Percentiles rank a stretch among this genome's conserved stretches.
These are phyloP conservation scores for Clonostachys sp. DNA, from an alignment of 2,329 filamentous ascomycete species.

Conservation along the genomic window DNA sequence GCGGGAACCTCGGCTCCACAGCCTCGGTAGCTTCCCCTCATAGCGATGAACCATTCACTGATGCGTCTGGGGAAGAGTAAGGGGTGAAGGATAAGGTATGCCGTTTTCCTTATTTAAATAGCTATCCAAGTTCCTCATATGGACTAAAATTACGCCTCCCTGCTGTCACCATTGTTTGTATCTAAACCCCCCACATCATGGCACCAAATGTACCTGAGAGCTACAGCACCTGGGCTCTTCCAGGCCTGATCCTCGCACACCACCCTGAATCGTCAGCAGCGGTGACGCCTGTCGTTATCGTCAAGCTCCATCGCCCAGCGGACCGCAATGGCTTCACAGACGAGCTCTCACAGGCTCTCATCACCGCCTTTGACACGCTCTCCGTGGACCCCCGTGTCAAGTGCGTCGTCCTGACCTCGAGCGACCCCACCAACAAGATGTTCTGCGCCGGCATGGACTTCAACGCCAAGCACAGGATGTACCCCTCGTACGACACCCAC, in stretches of 20 bases:
- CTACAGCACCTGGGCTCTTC: constrained; percentile 35
- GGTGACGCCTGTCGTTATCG: constrained; percentile 56
- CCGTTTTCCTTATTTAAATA: no score
- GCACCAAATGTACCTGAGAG: constrained; percentile 15
- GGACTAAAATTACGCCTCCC: no score
- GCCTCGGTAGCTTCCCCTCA: no score
- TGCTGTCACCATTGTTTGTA: no score
- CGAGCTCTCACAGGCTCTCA: constrained; percentile 58
- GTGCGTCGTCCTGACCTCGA: constrained; percentile 48
- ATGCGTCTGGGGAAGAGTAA: no score
- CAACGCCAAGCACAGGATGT: constrained; percentile 19
- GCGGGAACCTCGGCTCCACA: no score
- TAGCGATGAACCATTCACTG: no score
- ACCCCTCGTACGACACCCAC: constrained; percentile 22
- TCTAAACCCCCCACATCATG: neutral
- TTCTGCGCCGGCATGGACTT: constrained; percentile 59
- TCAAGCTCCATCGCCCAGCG: constrained; percentile 60
- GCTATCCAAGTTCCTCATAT: no score
- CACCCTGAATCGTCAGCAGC: constrained; percentile 43
- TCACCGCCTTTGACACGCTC: constrained; percentile 44
- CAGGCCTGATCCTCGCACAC: constrained; percentile 41
- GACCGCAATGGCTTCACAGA: constrained; percentile 68
- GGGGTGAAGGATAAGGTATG: no score
- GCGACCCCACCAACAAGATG: constrained; percentile 38
- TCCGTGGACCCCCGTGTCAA: constrained; percentile 50